These are phyloP conservation scores for Terfezia boudieri DNA, from an alignment of 495 filamentous ascomycete species.

Conservation along the genomic window DNA sequence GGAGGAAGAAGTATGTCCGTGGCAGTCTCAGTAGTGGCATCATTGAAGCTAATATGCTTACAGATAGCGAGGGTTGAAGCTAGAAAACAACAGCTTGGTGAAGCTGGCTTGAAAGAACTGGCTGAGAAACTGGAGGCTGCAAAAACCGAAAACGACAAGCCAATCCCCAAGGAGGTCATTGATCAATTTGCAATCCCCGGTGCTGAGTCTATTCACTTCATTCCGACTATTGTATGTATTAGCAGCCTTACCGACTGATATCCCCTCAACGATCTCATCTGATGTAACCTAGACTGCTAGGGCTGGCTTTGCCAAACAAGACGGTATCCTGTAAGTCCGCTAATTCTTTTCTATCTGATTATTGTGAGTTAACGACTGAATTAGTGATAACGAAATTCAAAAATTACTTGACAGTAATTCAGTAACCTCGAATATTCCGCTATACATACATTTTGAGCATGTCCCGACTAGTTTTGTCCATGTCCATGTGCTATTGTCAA, in stretches of 20 bases:
- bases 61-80: conserved; percentile 25
- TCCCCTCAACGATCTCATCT: neutral
- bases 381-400: conserved; percentile 45
- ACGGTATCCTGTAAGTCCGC: conserved; percentile 28
- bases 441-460: conserved; percentile 95
- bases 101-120: conserved; percentile 44
- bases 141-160: conserved; percentile 59
- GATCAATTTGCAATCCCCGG: conserved; percentile 59
- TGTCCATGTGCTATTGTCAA: conserved; percentile 54
- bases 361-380: neutral
- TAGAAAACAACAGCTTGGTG: conserved; percentile 38
- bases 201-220: conserved; percentile 78
- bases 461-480: conserved; percentile 77
- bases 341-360: neutral
- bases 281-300: conserved; percentile 36
- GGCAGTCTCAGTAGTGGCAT: no score
- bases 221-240: conserved; percentile 34
- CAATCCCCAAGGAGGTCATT: conserved; percentile 55
- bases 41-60: no score
- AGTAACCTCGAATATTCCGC: conserved; percentile 29
- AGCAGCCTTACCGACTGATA: no score
- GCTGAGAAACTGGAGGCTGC: conserved; percentile 54
- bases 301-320: conserved; percentile 51
- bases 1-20: conserved; percentile 30
- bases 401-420: conserved; percentile 49